Percentiles rank a stretch among this genome's conserved stretches.
Conservation (phyloP, 768 basidiomycete species). For the Panus rudis region DNA sequence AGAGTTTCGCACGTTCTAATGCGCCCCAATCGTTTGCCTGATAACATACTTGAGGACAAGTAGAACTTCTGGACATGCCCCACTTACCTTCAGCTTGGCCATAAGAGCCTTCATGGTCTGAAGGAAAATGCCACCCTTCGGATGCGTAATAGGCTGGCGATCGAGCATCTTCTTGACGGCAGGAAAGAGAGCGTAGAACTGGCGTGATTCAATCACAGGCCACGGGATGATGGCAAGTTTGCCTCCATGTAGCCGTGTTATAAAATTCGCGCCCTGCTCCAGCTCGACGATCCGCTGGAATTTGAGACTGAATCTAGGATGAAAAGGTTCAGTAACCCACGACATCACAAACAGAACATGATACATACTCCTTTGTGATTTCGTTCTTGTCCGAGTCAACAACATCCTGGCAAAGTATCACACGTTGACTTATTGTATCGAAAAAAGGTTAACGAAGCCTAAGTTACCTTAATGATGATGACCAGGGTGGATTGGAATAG, state of each 20-base stretch:
- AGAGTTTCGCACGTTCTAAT: conserved; percentile 42
- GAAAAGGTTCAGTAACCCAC: not conserved
- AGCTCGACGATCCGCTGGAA: conserved; percentile 57
- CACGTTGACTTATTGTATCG: not conserved
- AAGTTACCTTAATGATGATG: conserved; percentile 54
- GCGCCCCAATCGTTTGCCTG: conserved; percentile 63
- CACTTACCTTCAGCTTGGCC: conserved; percentile 57
- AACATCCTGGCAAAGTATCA: conserved; percentile 40
- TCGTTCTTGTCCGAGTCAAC: conserved; percentile 54
- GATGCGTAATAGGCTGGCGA: conserved; percentile 41
- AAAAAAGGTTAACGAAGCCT: not conserved
- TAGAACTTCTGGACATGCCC: not conserved
- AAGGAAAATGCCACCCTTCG: conserved; percentile 46
- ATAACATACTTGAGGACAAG: not conserved
- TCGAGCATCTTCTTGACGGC: conserved; percentile 41
- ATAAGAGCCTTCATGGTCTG: conserved; percentile 54
- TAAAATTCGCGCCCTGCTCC: conserved; percentile 57
- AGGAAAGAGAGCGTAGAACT: conserved; percentile 53
- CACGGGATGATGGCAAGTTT: conserved; percentile 54
- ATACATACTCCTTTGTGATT: conserved; percentile 47
- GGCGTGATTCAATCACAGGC: conserved; percentile 58
- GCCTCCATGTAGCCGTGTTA: conserved; percentile 51
- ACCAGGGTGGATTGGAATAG: conserved; percentile 53
- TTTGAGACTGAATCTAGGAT: conserved; percentile 44
- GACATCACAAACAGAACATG: not conserved